These are phyloP conservation scores for Salix suchowensis DNA, from an alignment of 345 rosid species.

Conservation along the genomic window DNA sequence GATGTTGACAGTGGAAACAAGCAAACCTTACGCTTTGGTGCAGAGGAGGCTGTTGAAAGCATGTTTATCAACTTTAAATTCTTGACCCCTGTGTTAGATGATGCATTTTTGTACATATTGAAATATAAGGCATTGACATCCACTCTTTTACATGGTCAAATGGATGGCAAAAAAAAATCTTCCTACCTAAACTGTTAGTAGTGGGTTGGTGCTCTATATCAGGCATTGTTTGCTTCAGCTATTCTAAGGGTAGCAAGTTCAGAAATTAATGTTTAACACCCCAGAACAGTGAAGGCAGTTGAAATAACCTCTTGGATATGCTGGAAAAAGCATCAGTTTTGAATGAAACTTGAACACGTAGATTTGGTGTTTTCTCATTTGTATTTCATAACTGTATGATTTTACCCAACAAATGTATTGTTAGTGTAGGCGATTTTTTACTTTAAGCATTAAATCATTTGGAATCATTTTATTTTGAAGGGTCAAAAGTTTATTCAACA, in stretches of 20 bases:
- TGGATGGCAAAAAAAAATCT: neutral
- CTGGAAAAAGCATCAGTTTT: neutral
- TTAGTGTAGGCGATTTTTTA: neutral
- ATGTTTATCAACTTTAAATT: conserved; percentile 20
- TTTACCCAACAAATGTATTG: neutral
- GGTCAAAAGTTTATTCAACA: neutral
- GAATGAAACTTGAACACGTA: neutral
- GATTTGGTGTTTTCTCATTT: conserved; percentile 1
- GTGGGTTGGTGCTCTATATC: neutral
- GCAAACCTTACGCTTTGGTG: conserved; percentile 71
- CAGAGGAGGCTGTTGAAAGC: conserved; percentile 91
- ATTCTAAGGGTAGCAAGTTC: neutral
- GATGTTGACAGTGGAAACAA: conserved; percentile 85
- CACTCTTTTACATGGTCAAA: too few species aligned
- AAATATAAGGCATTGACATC: neutral
- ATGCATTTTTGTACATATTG: neutral
- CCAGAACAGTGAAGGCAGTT: neutral
- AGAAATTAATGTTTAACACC: neutral
- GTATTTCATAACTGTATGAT: too few species aligned
- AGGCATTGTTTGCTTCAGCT: neutral
- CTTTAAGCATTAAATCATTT: too few species aligned
- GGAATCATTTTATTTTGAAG: too few species aligned
- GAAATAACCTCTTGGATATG: neutral
- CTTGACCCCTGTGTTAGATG: neutral
- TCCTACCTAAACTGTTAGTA: neutral